Percentiles rank a stretch among this genome's conserved stretches.
Conservation (phyloP, 371 early-diverging fungal species). For the Sporodiniella umbellata region DNA sequence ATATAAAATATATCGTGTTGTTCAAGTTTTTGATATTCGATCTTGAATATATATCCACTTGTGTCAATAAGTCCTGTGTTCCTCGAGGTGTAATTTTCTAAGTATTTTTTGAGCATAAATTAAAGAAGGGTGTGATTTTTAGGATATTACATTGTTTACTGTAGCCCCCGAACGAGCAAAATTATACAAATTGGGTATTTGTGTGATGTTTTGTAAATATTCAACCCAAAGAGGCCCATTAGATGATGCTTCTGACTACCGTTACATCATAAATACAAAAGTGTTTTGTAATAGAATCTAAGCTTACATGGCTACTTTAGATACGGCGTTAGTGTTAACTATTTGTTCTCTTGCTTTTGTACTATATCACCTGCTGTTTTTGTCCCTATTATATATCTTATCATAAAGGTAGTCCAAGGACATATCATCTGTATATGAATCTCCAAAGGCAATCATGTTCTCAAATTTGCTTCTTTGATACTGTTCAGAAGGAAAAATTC, state of each 20-base stretch:
- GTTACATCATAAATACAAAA: no score
- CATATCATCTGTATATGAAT: conserved; percentile 16
- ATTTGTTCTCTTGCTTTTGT: no score
- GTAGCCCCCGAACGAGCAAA: conserved; percentile 18
- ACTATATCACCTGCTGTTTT: no score
- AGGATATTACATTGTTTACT: conserved; percentile 9
- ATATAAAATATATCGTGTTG: conserved; percentile 3
- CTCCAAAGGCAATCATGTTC: conserved; percentile 13
- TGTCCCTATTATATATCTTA: neutral
- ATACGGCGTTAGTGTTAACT: no score
- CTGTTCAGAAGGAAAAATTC: neutral
- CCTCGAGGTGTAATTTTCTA: neutral
- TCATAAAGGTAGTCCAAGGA: conserved; percentile 4
- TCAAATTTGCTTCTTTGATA: neutral
- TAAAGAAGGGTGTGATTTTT: neutral
- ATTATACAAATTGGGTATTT: conserved; percentile 3
- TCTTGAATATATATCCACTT: conserved; percentile 1
- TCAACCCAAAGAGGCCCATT: conserved; percentile 16
- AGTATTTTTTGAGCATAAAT: neutral
- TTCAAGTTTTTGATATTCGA: neutral
- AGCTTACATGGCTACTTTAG: no score
- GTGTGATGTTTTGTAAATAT: conserved; percentile 1
- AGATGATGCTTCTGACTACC: conserved; percentile 4
- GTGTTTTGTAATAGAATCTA: no score
- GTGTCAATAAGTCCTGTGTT: conserved; percentile 8